phyloP scores from a whole-genome alignment of 306 rosid species.

The Acacia confusa region DNA sequence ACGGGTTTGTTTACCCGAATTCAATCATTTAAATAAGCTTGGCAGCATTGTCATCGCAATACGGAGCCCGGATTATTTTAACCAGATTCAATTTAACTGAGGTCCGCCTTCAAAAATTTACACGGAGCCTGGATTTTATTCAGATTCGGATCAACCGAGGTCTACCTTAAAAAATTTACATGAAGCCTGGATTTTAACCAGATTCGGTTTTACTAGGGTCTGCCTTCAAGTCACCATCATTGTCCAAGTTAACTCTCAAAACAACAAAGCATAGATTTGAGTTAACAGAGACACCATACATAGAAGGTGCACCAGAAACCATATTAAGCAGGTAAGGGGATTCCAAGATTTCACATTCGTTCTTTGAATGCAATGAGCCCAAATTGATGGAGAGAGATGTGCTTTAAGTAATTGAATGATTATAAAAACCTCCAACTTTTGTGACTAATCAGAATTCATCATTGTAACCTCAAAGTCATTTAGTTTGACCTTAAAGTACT shows the following conservation, averaged over 20 bases:
- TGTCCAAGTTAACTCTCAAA: conserved; percentile 65
- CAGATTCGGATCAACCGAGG: no score
- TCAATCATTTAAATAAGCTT: no score
- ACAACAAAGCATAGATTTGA: conserved; percentile 50
- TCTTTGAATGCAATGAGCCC: conserved; percentile 27
- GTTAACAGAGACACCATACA: conserved; percentile 47
- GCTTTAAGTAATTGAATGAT: conserved; percentile 50
- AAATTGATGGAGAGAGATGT: conserved; percentile 65
- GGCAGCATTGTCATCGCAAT: no score
- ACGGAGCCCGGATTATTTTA: no score
- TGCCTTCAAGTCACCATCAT: conserved; percentile 58
- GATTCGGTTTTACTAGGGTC: no score
- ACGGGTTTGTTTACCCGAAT: no score
- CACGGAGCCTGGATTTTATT: no score
- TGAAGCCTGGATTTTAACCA: no score
- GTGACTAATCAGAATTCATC: conserved; percentile 44
- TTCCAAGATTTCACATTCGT: conserved; percentile 39
- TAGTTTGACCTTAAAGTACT: conserved; percentile 62
- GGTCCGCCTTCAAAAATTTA: no score
- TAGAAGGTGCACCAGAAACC: conserved; percentile 38
- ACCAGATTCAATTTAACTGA: no score
- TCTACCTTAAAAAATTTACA: no score
- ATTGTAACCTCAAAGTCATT: conserved; percentile 71
- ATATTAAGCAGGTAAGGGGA: conserved; percentile 27
- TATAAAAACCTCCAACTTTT: conserved; percentile 62